A percentile compares a stretch with the other conserved stretches of the same genome.
Conservation (phyloP, 2,329 filamentous ascomycete species). For the Hymenoscyphus salicellus region DNA sequence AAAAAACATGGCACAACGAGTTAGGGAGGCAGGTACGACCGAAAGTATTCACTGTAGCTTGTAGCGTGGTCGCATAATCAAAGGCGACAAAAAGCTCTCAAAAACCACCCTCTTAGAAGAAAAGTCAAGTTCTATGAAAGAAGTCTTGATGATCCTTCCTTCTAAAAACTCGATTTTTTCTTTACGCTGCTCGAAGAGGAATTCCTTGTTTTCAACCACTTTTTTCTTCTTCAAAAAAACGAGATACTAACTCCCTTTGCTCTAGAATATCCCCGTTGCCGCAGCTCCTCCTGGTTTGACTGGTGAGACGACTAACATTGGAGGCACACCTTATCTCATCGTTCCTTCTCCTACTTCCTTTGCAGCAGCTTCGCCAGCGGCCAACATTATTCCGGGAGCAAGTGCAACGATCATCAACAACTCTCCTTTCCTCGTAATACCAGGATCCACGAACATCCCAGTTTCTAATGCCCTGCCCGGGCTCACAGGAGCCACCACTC, state of each 20-base stretch:
- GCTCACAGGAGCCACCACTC: slow-evolving; percentile 8
- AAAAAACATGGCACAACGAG: too few species aligned
- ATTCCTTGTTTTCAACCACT: neutral
- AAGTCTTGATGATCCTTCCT: too few species aligned
- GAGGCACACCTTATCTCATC: slow-evolving; percentile 7
- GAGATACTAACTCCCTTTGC: neutral
- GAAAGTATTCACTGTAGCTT: too few species aligned
- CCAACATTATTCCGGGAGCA: slow-evolving; percentile 2
- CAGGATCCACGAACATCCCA: slow-evolving; percentile 14
- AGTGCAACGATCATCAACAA: slow-evolving; percentile 9
- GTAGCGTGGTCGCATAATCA: too few species aligned
- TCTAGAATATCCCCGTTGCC: slow-evolving; percentile 6
- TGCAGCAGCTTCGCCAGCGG: neutral
- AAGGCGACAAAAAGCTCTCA: too few species aligned
- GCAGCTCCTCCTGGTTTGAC: slow-evolving; percentile 12
- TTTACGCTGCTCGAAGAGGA: neutral
- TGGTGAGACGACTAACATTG: slow-evolving; percentile 9
- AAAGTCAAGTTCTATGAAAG: too few species aligned
- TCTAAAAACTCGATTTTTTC: neutral
- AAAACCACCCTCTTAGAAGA: too few species aligned
- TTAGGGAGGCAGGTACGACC: too few species aligned
- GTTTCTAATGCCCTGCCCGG: slow-evolving; percentile 15
- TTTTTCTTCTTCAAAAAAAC: neutral
- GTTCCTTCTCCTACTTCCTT: slow-evolving; percentile 14
- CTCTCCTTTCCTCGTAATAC: slow-evolving; percentile 11